Evolutionary conservation across 306 rosid species (phyloP).

Genomic region (Castanea mollissima): DNA sequence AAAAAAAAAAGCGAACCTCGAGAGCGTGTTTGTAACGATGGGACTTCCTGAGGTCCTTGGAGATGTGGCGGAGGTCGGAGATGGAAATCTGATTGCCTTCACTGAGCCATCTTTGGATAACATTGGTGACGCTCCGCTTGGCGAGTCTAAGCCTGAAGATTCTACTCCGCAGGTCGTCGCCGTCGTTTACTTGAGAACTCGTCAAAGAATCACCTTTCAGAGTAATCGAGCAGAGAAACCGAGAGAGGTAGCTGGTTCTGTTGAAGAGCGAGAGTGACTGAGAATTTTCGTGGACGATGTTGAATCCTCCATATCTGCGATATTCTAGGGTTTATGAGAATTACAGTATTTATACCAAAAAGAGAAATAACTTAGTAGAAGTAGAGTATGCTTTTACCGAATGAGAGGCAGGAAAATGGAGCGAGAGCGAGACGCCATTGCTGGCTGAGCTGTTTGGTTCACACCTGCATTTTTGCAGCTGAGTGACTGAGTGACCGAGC

Average conservation of each 20-base stretch:
- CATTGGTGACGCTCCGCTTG: conserved; percentile 77
- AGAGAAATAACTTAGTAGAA: too few species aligned
- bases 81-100: conserved; percentile 66
- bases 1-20: conserved; percentile 53
- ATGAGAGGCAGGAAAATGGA: too few species aligned
- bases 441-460: too few species aligned
- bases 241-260: conserved; percentile 15
- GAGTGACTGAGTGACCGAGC: too few species aligned
- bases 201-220: conserved; percentile 32
- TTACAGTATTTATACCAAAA: too few species aligned
- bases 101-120: conserved; percentile 70
- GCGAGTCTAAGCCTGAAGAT: conserved; percentile 73
- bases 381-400: too few species aligned
- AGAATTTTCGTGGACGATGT: conserved; percentile 6
- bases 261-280: conserved; percentile 15
- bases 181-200: conserved; percentile 19
- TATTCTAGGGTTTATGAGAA: too few species aligned
- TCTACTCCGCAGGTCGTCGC: conserved; percentile 66
- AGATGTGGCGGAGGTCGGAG: conserved; percentile 67
- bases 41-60: conserved; percentile 74
- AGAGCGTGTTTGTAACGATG: conserved; percentile 91
- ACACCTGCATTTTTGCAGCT: too few species aligned
- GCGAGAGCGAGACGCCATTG: too few species aligned
- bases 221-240: conserved; percentile 52
- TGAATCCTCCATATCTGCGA: conserved; percentile 30